Evolutionary conservation across 2,329 filamentous ascomycete species (phyloP), one percentile per base, ranked within the genome.

Genomic region (Epichloe hybrida): DNA sequence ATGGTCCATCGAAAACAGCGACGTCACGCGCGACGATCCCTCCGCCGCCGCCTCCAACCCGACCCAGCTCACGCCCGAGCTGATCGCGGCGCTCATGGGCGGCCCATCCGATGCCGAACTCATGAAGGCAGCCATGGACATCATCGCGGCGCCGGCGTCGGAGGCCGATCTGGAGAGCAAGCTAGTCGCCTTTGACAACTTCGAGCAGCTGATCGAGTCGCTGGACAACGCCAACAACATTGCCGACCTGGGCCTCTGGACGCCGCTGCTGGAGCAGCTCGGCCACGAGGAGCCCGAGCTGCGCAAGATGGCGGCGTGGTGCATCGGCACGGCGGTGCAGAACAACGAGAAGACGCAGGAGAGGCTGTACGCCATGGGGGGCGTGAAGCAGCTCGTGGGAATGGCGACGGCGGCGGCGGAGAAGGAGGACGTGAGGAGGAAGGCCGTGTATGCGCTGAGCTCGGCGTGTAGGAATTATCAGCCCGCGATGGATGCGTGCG

Each of bases 211-310:
- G 53, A 84, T 96, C 61, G 89, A 96, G 72, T 82, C 80, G 55
- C 81, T 97, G 59, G 93, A 98, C 74, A 98, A 98, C 66, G 91
- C 93, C 52, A 98, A 97, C 73, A 94, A 96, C 69, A 79, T 98
- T 59, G 82, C 82, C 57, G 78, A 78, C 31, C 72, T 96, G 20
- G 77, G 77, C 6, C 75, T 97, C 35, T 98, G 93, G 93, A 77
- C 79, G 11, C 88, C 88, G 9, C 73, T 98, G 39, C 72, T 96
- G 11, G 69, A 74, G 8, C 80, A 85, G 55, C 73, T 98, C 13
- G 72, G 75, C 47, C 76, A 83, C 60, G 73, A 77, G 11, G 84
- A 93, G 62, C 64, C 74, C 5, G 86, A 93, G 55, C 72, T 95
- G 61, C 76, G 90, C 56, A 81, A 75, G 60, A 89, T 88, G 79